These are phyloP conservation scores for Eucalyptus polyanthemos DNA, from an alignment of 345 rosid genomes.

Conservation along the genomic window DNA sequence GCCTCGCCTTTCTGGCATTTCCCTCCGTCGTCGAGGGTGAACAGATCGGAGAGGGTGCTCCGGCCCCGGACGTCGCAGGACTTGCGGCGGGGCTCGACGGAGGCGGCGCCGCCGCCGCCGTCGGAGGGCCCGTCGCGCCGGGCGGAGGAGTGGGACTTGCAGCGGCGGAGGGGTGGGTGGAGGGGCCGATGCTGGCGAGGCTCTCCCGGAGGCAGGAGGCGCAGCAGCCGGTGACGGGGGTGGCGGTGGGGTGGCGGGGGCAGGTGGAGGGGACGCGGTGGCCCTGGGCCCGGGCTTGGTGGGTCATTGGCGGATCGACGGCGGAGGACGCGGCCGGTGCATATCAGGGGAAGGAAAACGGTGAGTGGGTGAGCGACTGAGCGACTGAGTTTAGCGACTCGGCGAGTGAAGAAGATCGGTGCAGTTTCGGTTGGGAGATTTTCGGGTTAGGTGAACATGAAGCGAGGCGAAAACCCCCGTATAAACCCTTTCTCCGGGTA, in stretches of 20 bases:
- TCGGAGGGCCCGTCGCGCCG: not conserved
- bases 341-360: not conserved
- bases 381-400: not conserved
- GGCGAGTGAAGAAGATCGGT: not conserved
- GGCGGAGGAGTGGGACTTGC: conserved; percentile 33
- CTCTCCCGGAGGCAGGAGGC: conserved; percentile 78
- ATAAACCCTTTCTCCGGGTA: not conserved
- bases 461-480: not conserved
- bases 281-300: conserved; percentile 4
- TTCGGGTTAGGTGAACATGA: not conserved
- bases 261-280: conserved; percentile 26
- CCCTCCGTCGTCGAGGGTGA: conserved; percentile 10
- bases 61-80: conserved; percentile 41
- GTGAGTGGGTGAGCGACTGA: not conserved
- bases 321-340: conserved; percentile 20
- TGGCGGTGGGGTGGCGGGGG: conserved; percentile 48
- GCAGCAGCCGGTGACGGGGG: conserved; percentile 52
- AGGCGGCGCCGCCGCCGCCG: not conserved
- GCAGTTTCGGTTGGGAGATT: not conserved
- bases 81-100: conserved; percentile 35
- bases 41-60: conserved; percentile 32
- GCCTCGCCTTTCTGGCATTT: not conserved
- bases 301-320: conserved; percentile 44
- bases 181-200: conserved; percentile 44
- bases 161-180: conserved; percentile 37